Base-by-base conservation (phyloP, 2,329 filamentous ascomycete species). In the Pseudogymnoascus sp. region DNA sequence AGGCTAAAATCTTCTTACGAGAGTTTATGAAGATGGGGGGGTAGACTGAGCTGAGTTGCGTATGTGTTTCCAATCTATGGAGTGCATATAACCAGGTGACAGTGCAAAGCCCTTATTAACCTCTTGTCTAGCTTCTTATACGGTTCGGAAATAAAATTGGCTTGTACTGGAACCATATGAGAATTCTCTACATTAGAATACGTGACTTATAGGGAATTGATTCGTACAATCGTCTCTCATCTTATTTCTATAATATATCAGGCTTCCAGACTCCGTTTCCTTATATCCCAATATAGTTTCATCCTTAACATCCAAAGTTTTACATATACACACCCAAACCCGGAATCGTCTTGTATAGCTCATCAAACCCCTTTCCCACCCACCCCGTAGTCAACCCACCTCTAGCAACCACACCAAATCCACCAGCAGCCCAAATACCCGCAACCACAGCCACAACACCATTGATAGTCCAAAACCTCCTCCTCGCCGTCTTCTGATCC, bases 291-390 rank as follows among this genome's bases (percentile, higher is more conserved):
- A 31, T 23, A 54, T 23, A 14, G 3, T 4, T 14, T 23, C 19
- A 19, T 16, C 23, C 48, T 19, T 31, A 28, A 8, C 34, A 16
- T 34, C 10, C 10, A 34, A 34, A 34, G 34, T 13, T 31, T 75
- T 70, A 82, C 68, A 80, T 72, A 78, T 80, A 85, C 62, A 75
- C 72, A 1, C 81, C 80, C 62, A 88, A 72, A 11, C 87, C 69
- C 1, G 86, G 86, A 45, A 89, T 79, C 62, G 79, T 80, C 66
- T 75, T 79, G 73, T 87, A 92, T 68, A 96, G 79, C 61, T 85
- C 83, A 77, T 97, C 89, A 76, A 93, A 96, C 61, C 90, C 81
- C 69, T 81, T 88, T 1, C 86, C 91, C 63, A 96, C 81, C 92
- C 92, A 97, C 0, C 92, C 92, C 3, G 83, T 79, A 1, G 85